phyloP scores from a whole-genome alignment of 176 grass and related monocot genomes.

The Pharus latifolius region DNA sequence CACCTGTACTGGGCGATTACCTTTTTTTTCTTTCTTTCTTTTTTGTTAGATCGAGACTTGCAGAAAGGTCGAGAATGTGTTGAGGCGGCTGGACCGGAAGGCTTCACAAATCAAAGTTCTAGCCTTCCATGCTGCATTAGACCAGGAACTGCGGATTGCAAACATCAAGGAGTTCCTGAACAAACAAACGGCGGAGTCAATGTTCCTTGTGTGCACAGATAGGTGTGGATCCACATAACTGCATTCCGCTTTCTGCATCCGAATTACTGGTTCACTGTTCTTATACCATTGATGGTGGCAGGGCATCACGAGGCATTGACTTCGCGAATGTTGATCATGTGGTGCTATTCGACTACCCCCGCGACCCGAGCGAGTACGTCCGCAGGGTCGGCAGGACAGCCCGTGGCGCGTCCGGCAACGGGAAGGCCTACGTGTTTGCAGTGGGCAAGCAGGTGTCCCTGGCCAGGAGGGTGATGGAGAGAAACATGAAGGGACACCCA shows the following conservation, averaged over 20 bases:
- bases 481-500: slow-evolving; percentile 77
- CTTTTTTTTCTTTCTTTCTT: not conserved
- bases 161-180: slow-evolving; percentile 79
- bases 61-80: slow-evolving; percentile 80
- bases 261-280: not conserved
- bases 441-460: slow-evolving; percentile 91
- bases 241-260: not conserved
- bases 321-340: slow-evolving; percentile 82
- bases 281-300: slow-evolving; percentile 1
- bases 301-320: slow-evolving; percentile 78
- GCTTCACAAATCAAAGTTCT: slow-evolving; percentile 56
- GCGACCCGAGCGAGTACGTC: slow-evolving; percentile 81
- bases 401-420: slow-evolving; percentile 52
- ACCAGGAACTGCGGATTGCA: slow-evolving; percentile 52
- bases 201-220: slow-evolving; percentile 90
- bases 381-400: slow-evolving; percentile 74
- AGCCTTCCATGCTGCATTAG: slow-evolving; percentile 78
- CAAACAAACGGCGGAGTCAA: slow-evolving; percentile 41
- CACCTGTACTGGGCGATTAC: no score
- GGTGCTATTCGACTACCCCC: slow-evolving; percentile 83
- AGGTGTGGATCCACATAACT: slow-evolving; percentile 24
- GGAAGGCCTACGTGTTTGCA: slow-evolving; percentile 74
- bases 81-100: slow-evolving; percentile 70
- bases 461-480: slow-evolving; percentile 79
- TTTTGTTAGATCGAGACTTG: slow-evolving; percentile 80